Evolutionary conservation across 306 rosid species (phyloP), one percentile per base, ranked within the genome.

Genomic region (Rosa persica): DNA sequence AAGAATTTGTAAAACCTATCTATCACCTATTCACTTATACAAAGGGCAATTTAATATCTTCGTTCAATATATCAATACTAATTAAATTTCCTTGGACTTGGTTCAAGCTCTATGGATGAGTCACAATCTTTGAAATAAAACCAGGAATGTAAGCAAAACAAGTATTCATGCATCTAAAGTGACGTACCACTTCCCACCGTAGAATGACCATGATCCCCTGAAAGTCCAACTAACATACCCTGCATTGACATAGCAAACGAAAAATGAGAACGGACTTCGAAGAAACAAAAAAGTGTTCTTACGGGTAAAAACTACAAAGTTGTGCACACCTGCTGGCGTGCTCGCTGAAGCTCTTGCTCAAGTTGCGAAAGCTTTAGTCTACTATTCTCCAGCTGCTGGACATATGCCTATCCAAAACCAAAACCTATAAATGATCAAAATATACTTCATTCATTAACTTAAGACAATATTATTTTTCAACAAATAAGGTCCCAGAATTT

Each of bases 391-490:
- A 90, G 80, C 81, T 91, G 96, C 80, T 91, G 96, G 82, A 93
- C 96, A 82, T 93, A 91, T 55, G 97, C 98, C 97, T 91, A 85
- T 80, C 86, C 60, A 86, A 89, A 88, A 84, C 83, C 87, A 87
- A 87, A 84, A 79, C 84, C 83, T 74, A 81, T 77, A 70, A 85
- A 81, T 83, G 60, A 83, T 72, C 88, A 85, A 86, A 81, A 75
- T 76, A 81, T 78, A 44, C 75, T 78, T 67, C 75, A 73, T 83
- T 80, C 85, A 78, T 76, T 70, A 83, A 58, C 76, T 48, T 73
- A 71, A 78, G 39, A 52, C 23, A 25, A 74, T 9, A 54, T 42
- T 17, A 76, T 51, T 71, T n/a, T 69, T 43, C 57, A 69, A 76
- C 20, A 46, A 34, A 44, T n/a, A 42, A 75, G 38, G 34, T 49